Percentiles rank a stretch among this genome's conserved stretches.
Conservation (phyloP, 2,329 filamentous ascomycete genomes). For the Tympanopsis confertula region DNA sequence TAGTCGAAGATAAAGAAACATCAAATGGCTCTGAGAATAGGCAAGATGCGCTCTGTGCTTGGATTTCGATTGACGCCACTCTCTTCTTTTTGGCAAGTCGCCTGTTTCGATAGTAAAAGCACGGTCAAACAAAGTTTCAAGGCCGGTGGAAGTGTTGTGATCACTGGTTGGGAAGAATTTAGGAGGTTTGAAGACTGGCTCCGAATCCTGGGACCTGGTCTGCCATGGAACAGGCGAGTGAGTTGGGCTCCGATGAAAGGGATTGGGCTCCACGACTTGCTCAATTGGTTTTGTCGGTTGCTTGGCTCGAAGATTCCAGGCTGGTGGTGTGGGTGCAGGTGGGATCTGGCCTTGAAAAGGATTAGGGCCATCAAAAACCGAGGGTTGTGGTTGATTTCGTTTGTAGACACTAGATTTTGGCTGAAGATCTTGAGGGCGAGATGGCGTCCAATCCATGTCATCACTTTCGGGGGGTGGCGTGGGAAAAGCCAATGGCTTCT, state of each 20-base stretch:
- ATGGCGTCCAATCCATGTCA: constrained; percentile 37
- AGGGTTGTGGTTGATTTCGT: background rate
- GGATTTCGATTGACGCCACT: constrained; percentile 7
- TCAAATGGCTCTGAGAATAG: constrained; percentile 5
- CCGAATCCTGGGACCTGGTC: constrained; percentile 5
- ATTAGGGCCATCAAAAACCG: constrained; percentile 14
- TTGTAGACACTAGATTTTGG: constrained; percentile 16
- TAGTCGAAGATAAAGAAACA: constrained; percentile 16
- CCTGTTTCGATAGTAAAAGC: constrained; percentile 22
- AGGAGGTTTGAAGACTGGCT: constrained; percentile 24
- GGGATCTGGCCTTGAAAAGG: constrained; percentile 4
- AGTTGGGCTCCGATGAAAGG: constrained; percentile 1
- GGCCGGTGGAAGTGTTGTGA: constrained; percentile 25
- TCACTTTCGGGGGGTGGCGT: constrained; percentile 22
- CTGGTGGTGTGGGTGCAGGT: background rate
- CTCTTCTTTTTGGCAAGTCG: constrained; percentile 9
- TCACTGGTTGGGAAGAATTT: constrained; percentile 29
- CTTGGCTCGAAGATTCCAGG: background rate
- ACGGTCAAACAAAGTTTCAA: constrained; percentile 30
- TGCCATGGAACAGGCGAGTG: background rate
- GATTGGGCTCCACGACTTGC: background rate
- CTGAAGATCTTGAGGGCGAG: constrained; percentile 18
- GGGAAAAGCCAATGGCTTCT: constrained; percentile 11
- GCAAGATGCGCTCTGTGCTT: constrained; percentile 4
- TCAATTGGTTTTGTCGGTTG: background rate